Percentiles rank a stretch among this genome's conserved stretches.
Conservation (phyloP, 495 filamentous ascomycete genomes). For the Aspergillus biplanus region DNA sequence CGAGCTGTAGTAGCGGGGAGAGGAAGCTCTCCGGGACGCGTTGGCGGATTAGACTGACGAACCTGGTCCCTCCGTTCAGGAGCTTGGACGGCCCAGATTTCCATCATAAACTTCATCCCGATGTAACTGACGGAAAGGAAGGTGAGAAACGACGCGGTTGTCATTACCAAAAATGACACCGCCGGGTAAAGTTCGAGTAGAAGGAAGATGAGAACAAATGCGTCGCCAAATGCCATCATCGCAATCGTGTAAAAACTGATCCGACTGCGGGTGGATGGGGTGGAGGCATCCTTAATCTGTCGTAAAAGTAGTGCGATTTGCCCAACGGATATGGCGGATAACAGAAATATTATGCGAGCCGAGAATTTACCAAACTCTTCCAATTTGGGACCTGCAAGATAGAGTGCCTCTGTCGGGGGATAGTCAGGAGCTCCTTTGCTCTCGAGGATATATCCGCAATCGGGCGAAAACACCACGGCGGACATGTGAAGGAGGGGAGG, state of each 20-base stretch:
- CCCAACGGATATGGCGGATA: slow-evolving; percentile 63
- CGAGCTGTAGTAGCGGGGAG: slow-evolving; percentile 61
- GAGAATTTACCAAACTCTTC: slow-evolving; percentile 71
- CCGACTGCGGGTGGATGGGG: slow-evolving; percentile 89
- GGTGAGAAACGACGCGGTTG: slow-evolving; percentile 70
- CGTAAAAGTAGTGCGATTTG: slow-evolving; percentile 77
- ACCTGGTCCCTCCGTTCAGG: slow-evolving; percentile 71
- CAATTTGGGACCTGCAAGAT: slow-evolving; percentile 76
- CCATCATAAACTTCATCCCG: slow-evolving; percentile 82
- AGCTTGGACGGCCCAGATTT: slow-evolving; percentile 85
- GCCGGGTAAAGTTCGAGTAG: slow-evolving; percentile 65
- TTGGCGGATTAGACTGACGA: slow-evolving; percentile 34
- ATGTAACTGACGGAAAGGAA: slow-evolving; percentile 73
- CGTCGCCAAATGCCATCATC: slow-evolving; percentile 87
- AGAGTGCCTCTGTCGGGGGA: slow-evolving; percentile 62
- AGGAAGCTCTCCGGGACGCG: slow-evolving; percentile 56
- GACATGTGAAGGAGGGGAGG: slow-evolving; percentile 79
- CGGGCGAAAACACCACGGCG: slow-evolving; percentile 86
- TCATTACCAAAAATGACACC: slow-evolving; percentile 69
- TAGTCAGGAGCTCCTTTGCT: slow-evolving; percentile 80
- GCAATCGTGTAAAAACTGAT: slow-evolving; percentile 87
- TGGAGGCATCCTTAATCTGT: slow-evolving; percentile 90
- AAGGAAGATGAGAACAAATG: slow-evolving; percentile 66
- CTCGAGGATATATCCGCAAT: slow-evolving; percentile 90
- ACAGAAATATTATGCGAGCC: slow-evolving; percentile 67